Evolutionary conservation across 2,329 filamentous ascomycete genomes (phyloP).

Genomic region (Pleurostoma richardsiae): DNA sequence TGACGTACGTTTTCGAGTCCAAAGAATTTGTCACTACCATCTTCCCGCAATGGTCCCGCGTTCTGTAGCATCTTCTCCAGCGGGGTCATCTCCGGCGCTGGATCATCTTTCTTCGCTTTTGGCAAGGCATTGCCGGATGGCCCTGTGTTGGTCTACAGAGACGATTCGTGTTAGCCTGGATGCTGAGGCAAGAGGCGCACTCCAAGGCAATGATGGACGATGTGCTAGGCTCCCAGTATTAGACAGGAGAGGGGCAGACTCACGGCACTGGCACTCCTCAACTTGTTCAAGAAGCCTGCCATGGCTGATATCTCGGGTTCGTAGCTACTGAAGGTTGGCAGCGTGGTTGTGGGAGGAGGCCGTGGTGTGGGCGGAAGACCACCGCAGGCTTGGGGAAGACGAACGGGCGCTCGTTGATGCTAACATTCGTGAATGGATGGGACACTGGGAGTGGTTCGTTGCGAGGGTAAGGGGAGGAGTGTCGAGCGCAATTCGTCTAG

Average conservation of each 20-base stretch:
- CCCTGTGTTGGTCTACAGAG: conserved; percentile 35
- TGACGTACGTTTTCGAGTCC: conserved; percentile 90
- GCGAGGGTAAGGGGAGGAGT: not conserved
- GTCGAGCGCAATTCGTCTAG: not conserved
- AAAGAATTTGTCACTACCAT: conserved; percentile 97
- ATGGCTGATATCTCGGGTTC: conserved; percentile 25
- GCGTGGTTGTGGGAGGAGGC: not conserved
- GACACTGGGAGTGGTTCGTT: not conserved
- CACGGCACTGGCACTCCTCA: conserved; percentile 51
- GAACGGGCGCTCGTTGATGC: not conserved
- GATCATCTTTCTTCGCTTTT: conserved; percentile 51
- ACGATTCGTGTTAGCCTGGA: conserved; percentile 3
- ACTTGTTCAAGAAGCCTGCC: conserved; percentile 55
- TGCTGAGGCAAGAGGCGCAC: conserved; percentile 3
- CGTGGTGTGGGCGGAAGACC: not conserved
- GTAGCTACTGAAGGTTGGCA: not conserved
- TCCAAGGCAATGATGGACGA: no score
- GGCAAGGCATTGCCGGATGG: conserved; percentile 30
- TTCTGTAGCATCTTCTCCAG: conserved; percentile 73
- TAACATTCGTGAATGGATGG: not conserved
- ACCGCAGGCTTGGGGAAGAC: not conserved
- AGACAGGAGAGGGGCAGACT: conserved; percentile 22
- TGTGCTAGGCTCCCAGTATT: not conserved
- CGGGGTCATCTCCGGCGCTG: conserved; percentile 54
- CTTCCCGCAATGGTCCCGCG: conserved; percentile 72